phyloP scores from a whole-genome alignment of 1,139 yeast species.

The Yamadazyma diddensiae region DNA sequence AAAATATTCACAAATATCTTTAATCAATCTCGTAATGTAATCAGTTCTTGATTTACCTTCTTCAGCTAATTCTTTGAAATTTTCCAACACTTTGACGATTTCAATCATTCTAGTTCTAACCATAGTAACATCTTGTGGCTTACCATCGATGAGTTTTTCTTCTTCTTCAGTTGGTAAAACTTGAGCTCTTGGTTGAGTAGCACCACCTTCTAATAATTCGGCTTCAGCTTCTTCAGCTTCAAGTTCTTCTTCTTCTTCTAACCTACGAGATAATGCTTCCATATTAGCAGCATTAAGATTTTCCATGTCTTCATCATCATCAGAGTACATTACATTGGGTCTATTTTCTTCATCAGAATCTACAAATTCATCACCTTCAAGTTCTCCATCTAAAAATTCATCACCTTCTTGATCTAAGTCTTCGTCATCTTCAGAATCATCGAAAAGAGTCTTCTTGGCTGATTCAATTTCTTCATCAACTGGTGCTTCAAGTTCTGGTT shows the following conservation, averaged over 20 bases:
- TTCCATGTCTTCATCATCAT: conserved; percentile 74
- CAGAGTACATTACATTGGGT: conserved; percentile 81
- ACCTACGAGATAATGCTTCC: conserved; percentile 70
- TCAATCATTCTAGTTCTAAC: conserved; percentile 94
- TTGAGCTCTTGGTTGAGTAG: conserved; percentile 66
- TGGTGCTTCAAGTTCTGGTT: conserved; percentile 28
- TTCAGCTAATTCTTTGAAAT: conserved; percentile 80
- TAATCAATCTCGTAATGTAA: conserved; percentile 69
- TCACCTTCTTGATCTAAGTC: conserved; percentile 30
- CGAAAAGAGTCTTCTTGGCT: conserved; percentile 75
- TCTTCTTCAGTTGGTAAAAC: conserved; percentile 65
- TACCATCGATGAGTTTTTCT: conserved; percentile 45
- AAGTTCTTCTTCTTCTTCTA: conserved; percentile 68
- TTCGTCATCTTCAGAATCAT: conserved; percentile 58
- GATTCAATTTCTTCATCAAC: conserved; percentile 26
- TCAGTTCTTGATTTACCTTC: conserved; percentile 84
- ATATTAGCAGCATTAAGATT: conserved; percentile 81
- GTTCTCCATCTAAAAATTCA: conserved; percentile 27
- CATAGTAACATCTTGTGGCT: conserved; percentile 73
- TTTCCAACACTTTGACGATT: conserved; percentile 91
- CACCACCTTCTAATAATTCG: conserved; percentile 60
- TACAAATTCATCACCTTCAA: conserved; percentile 47
- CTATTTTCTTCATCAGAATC: conserved; percentile 57
- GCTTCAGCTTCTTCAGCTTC: conserved; percentile 80
- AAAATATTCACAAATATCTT: conserved; percentile 88